Percentiles rank a stretch among this genome's conserved stretches.
These are phyloP conservation scores for Theileria annulata DNA, from an alignment of 169 alveolate species.

Conservation along the genomic window DNA sequence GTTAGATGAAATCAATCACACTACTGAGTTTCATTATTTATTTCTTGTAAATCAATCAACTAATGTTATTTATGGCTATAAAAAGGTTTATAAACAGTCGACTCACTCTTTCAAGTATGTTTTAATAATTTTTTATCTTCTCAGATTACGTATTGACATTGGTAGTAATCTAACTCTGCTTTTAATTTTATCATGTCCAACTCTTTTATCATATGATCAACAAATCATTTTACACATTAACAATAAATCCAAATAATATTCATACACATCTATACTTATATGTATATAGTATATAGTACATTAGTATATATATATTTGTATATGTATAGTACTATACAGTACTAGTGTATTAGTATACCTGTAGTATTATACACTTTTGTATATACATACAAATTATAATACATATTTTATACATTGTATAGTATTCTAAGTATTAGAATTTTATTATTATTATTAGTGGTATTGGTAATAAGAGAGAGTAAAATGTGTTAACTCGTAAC, in stretches of 20 bases:
- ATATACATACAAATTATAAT: no score
- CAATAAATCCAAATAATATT: neutral
- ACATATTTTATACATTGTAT: no score
- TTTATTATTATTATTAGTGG: neutral
- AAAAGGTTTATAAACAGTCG: constrained; percentile 29
- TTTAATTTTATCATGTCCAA: neutral
- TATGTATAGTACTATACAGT: no score
- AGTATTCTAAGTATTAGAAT: no score
- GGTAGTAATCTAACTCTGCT: neutral
- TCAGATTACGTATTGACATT: neutral
- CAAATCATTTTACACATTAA: neutral
- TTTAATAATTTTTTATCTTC: constrained; percentile 1
- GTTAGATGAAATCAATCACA: neutral
- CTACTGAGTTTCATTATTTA: constrained; percentile 32
- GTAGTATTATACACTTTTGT: no score
- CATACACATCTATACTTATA: no score
- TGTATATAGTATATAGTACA: neutral
- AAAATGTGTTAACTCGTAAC: neutral
- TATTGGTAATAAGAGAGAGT: neutral
- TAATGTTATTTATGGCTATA: constrained; percentile 53
- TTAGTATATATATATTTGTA: no score
- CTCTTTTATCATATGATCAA: constrained; percentile 1
- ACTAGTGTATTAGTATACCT: no score
- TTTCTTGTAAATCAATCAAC: constrained; percentile 33
- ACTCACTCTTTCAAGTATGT: constrained; percentile 45